Evolutionary conservation across 495 filamentous ascomycete genomes (phyloP).

Genomic region (Talaromyces borbonicus): DNA sequence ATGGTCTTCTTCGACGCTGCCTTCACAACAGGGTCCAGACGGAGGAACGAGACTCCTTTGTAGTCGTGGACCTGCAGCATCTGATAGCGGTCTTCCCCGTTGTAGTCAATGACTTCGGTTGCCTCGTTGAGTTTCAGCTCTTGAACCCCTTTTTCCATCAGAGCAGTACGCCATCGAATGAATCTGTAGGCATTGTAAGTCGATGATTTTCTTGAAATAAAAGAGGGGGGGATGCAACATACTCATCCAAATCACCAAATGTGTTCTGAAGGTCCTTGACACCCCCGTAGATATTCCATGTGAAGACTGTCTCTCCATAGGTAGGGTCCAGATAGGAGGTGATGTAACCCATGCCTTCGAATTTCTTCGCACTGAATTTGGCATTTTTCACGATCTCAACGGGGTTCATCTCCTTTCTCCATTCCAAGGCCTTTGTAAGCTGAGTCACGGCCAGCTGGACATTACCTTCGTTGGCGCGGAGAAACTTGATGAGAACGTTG

Average conservation of each 20-base stretch:
- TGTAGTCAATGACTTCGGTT: constrained; percentile 62
- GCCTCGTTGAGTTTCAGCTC: constrained; percentile 57
- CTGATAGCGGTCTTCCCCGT: constrained; percentile 69
- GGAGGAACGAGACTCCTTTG: constrained; percentile 68
- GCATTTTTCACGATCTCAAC: constrained; percentile 28
- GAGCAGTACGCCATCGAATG: constrained; percentile 71
- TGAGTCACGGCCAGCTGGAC: constrained; percentile 61
- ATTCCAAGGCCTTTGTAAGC: constrained; percentile 66
- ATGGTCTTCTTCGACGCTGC: constrained; percentile 69
- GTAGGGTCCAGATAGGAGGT: constrained; percentile 33
- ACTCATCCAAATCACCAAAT: constrained; percentile 72
- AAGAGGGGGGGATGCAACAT: constrained; percentile 20
- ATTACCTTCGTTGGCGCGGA: constrained; percentile 76
- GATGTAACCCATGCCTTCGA: constrained; percentile 44
- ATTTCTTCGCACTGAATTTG: constrained; percentile 42
- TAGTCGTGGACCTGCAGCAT: constrained; percentile 90
- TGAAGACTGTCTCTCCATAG: constrained; percentile 41
- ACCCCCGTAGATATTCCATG: constrained; percentile 82
- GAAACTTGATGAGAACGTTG: constrained; percentile 81
- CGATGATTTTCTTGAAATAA: constrained; percentile 4
- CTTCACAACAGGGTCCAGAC: constrained; percentile 57
- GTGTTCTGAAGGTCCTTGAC: constrained; percentile 63
- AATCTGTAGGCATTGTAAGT: constrained; percentile 49
- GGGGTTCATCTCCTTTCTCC: constrained; percentile 59
- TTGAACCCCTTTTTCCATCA: constrained; percentile 73